Base-by-base conservation (phyloP, 768 basidiomycete species). In the Pholiota microspora region DNA sequence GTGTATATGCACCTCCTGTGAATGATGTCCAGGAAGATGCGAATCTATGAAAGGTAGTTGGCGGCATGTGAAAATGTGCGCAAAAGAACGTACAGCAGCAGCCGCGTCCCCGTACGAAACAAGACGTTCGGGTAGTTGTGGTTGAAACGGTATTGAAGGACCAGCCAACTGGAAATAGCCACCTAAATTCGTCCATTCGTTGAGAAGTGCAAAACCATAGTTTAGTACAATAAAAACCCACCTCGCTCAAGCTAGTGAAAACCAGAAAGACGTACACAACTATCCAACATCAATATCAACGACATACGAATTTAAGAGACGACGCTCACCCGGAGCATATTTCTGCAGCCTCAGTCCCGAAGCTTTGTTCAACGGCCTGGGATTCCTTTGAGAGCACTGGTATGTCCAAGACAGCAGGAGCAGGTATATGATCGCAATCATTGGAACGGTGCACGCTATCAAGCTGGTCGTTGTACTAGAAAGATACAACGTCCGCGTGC, bases 11-110 rank as follows among this genome's bases (percentile, higher is more conserved):
- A 24, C 77, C 77, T 9, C 80, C 76, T 15, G 79, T 84, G 5
- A 81, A 55, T 2, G 76, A 67, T 24, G 85, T 86, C 85, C 85
- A 87, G 60, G 77, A 82, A 2, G 82, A 75, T 15, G 75, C 68
- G 61, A 84, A 85, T 49, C 85, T 87, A n/a, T n/a, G n/a, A n/a
- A n/a, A n/a, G n/a, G n/a, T n/a, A n/a, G n/a, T n/a, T n/a, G n/a
- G n/a, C n/a, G n/a, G n/a, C n/a, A n/a, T n/a, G n/a, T n/a, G 51
- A 51, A 45, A 45, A 13, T 13, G 34, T 36, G 5, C 45, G 1
- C 28, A 23, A 27, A 46, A 44, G 29, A 18, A 68, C 78, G 45
- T 60, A 84, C 85, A 85, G 60, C 12, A 83, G 62, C 25, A 84
- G 70, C 21, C 73, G 71, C 32, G 77, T 72, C 0, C 74, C 80